Evolutionary conservation across 352 stramenopile genomes (phyloP).

Genomic region (Phytophthora parvispora): DNA sequence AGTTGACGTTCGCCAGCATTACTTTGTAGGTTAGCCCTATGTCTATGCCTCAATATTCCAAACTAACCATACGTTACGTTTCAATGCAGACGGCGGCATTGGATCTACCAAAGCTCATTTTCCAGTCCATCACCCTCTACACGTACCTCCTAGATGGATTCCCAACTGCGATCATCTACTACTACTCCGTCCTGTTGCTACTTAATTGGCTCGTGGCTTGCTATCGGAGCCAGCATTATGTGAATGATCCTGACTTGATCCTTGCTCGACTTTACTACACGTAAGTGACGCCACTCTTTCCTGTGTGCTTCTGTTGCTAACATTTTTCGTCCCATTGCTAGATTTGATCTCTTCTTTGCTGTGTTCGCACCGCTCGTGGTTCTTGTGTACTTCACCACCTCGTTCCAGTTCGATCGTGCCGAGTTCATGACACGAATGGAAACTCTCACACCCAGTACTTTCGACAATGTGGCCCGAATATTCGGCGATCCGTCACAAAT

Average conservation of each 20-base stretch:
- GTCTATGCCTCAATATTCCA: not conserved
- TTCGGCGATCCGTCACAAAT: slow-evolving; percentile 49
- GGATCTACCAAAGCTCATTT: slow-evolving; percentile 58
- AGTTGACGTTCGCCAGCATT: slow-evolving; percentile 19
- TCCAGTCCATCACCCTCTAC: slow-evolving; percentile 48
- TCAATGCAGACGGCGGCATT: slow-evolving; percentile 41
- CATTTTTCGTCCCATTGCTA: slow-evolving; percentile 5
- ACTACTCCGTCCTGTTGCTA: slow-evolving; percentile 45
- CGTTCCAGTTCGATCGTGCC: slow-evolving; percentile 50
- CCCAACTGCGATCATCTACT: slow-evolving; percentile 45
- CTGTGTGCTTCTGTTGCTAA: not conserved
- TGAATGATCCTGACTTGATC: slow-evolving; percentile 30
- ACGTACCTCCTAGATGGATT: slow-evolving; percentile 52
- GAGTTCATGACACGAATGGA: slow-evolving; percentile 36
- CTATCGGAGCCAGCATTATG: slow-evolving; percentile 55
- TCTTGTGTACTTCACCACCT: slow-evolving; percentile 40
- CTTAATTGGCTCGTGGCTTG: slow-evolving; percentile 55
- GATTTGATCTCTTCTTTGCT: slow-evolving; percentile 63
- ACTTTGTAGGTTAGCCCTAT: slow-evolving; percentile 26
- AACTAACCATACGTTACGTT: slow-evolving; percentile 13
- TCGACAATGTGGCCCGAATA: slow-evolving; percentile 47
- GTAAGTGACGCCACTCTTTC: slow-evolving; percentile 21
- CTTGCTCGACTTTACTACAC: slow-evolving; percentile 53
- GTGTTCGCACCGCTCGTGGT: slow-evolving; percentile 55
- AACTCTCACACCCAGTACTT: slow-evolving; percentile 16